These are phyloP conservation scores for Yamadazyma laniorum DNA, from an alignment of 805 yeast species.

Conservation along the genomic window DNA sequence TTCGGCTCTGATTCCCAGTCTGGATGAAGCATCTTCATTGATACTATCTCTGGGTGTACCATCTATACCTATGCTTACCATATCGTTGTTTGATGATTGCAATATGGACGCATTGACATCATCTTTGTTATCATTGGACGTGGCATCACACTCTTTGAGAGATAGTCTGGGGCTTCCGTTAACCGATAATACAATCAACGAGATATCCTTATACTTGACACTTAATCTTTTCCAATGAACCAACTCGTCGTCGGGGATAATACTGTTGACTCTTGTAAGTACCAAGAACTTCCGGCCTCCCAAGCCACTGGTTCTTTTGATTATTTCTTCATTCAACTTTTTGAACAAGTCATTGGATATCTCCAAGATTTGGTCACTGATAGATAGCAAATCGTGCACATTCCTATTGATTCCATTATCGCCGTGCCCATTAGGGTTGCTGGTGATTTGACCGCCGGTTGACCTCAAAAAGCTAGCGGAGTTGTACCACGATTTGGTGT, in stretches of 20 bases:
- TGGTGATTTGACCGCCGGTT: constrained; percentile 3
- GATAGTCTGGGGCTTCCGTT: constrained; percentile 53
- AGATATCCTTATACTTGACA: constrained; percentile 52
- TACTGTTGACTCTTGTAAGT: constrained; percentile 66
- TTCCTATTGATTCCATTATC: constrained; percentile 11
- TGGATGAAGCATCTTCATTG: not conserved
- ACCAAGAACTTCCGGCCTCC: constrained; percentile 62
- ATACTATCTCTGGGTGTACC: not conserved
- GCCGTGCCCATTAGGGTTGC: constrained; percentile 2
- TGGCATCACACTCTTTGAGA: constrained; percentile 19
- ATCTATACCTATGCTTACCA: not conserved
- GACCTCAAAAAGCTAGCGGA: constrained; percentile 17
- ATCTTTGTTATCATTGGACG: not conserved
- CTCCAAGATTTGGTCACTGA: constrained; percentile 67
- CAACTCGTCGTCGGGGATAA: constrained; percentile 78
- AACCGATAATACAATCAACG: constrained; percentile 68
- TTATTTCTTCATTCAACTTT: constrained; percentile 31
- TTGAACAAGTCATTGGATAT: constrained; percentile 49
- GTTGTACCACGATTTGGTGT: constrained; percentile 64
- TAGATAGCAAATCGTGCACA: constrained; percentile 37
- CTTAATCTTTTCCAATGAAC: constrained; percentile 77
- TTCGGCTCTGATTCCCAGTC: constrained; percentile 1
- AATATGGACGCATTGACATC: not conserved
- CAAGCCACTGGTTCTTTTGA: constrained; percentile 29
- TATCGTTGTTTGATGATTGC: not conserved